These are phyloP conservation scores for Podaxis sp. DNA, from an alignment of 768 basidiomycete species.

Conservation along the genomic window DNA sequence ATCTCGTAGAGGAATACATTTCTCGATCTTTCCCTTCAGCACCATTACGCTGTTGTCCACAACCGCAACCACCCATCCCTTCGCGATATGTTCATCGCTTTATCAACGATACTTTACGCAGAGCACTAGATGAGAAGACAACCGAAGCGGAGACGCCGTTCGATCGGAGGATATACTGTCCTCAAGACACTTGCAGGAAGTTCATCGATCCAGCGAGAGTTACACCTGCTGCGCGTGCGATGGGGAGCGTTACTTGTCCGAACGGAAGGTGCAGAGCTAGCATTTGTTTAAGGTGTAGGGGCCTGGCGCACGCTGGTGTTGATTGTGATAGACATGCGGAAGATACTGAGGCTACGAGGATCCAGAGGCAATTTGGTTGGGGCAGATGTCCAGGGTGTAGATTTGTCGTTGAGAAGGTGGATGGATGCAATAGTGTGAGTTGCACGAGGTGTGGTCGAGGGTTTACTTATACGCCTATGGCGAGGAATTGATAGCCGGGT, in stretches of 20 bases:
- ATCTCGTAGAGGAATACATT: conserved; percentile 11
- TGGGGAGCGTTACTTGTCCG: neutral
- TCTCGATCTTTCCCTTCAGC: conserved; percentile 1
- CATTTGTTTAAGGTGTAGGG: conserved; percentile 8
- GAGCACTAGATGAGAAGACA: conserved; percentile 1
- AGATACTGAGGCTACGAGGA: neutral
- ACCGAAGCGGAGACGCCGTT: conserved; percentile 14
- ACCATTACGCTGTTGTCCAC: conserved; percentile 13
- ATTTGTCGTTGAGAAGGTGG: conserved; percentile 8
- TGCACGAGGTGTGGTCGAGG: conserved; percentile 4
- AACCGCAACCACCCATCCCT: conserved; percentile 8
- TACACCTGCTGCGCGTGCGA: neutral
- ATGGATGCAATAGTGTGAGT: neutral
- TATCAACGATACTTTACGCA: conserved; percentile 2
- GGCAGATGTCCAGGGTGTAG: conserved; percentile 11
- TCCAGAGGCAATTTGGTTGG: conserved; percentile 7
- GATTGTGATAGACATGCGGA: conserved; percentile 5
- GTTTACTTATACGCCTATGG: conserved; percentile 1
- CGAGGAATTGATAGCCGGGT: neutral
- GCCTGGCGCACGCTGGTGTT: neutral
- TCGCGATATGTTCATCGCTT: conserved; percentile 1
- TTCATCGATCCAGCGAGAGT: conserved; percentile 14
- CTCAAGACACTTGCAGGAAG: conserved; percentile 10
- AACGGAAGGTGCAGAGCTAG: neutral
- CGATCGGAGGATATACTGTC: conserved; percentile 16